Conservation (phyloP, 116 monocot species). For the Dioscorea cayenensis region DNA sequence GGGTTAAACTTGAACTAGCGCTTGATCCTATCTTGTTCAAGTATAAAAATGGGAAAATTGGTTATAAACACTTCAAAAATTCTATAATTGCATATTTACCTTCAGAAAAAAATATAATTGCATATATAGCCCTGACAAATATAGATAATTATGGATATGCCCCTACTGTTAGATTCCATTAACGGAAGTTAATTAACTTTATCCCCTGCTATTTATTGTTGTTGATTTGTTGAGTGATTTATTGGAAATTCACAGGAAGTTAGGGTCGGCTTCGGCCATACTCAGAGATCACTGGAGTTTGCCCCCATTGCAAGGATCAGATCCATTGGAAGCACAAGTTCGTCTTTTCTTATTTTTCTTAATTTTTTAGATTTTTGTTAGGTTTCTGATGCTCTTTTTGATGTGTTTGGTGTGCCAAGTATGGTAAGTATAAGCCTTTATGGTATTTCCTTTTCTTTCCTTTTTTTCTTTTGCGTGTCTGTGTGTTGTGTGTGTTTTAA, state of each 20-base stretch:
- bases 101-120: no score
- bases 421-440: slow-evolving; percentile 91
- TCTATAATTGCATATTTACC: no score
- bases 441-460: slow-evolving; percentile 21
- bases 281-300: slow-evolving; percentile 82
- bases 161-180: no score
- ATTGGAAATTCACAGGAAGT: slow-evolving; percentile 38
- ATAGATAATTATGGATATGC: no score
- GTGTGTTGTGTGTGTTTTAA: not conserved
- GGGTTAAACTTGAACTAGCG: no score
- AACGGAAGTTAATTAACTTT: no score
- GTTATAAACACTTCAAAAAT: no score
- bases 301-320: slow-evolving; percentile 75
- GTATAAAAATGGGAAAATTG: no score
- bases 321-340: slow-evolving; percentile 95
- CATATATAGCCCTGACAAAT: no score
- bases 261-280: slow-evolving; percentile 59
- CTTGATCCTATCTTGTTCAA: no score
- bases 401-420: slow-evolving; percentile 30
- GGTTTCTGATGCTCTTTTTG: slow-evolving; percentile 1
- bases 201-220: not conserved
- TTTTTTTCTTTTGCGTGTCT: not conserved
- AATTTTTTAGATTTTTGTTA: not conserved
- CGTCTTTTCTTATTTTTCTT: not conserved
- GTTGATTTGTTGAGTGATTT: not conserved